Conservation (phyloP, 805 yeast genomes). For the Ogataea methylovora region DNA sequence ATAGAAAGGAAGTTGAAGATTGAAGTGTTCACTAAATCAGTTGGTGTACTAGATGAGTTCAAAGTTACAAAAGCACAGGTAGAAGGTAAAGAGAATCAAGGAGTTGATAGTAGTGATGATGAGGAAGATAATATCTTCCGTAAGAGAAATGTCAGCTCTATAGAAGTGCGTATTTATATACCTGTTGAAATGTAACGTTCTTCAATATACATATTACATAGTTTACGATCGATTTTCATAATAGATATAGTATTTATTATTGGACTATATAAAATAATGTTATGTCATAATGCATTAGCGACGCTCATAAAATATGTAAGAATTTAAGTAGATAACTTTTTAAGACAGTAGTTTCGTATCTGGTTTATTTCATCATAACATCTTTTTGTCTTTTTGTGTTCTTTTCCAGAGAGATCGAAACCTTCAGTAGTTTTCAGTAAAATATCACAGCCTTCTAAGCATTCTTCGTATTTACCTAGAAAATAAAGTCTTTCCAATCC, state of each 20-base stretch:
- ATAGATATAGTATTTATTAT: no score
- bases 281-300: no score
- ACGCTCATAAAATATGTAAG: background rate
- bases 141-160: conserved; percentile 39
- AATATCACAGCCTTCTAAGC: conserved; percentile 36
- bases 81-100: conserved; percentile 5
- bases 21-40: conserved; percentile 56
- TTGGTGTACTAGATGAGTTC: conserved; percentile 69
- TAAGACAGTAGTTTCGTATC: conserved; percentile 33
- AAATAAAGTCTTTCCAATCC: conserved; percentile 61
- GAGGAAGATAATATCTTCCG: conserved; percentile 28
- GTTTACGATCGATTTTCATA: no score
- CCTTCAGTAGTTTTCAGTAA: conserved; percentile 19
- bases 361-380: conserved; percentile 45
- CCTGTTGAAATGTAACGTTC: no score
- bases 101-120: conserved; percentile 7
- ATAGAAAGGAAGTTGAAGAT: conserved; percentile 41
- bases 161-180: conserved; percentile 37
- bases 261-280: no score
- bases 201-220: no score
- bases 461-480: conserved; percentile 40
- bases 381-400: conserved; percentile 35
- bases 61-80: conserved; percentile 3
- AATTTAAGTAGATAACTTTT: conserved; percentile 7
- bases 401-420: conserved; percentile 22